phyloP scores from a whole-genome alignment of 1,139 yeast genomes.

The Pichia sp. region DNA sequence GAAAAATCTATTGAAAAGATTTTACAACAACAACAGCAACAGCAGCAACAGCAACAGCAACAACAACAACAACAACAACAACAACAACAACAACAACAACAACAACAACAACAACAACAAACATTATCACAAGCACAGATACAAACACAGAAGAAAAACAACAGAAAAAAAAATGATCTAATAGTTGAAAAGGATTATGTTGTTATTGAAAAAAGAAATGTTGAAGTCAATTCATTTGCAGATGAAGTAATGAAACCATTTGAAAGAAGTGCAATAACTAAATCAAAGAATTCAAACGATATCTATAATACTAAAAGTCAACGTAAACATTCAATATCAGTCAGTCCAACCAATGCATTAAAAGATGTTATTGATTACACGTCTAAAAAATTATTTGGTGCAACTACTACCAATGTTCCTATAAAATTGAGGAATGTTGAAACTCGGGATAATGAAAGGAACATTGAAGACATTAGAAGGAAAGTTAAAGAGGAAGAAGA shows the following conservation, averaged over 20 bases:
- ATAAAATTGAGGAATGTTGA: not conserved
- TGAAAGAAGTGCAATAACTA: conserved; percentile 1
- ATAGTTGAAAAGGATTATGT: conserved; percentile 71
- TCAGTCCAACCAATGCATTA: conserved; percentile 84
- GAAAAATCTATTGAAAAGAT: conserved; percentile 4
- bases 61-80: not conserved
- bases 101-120: not conserved
- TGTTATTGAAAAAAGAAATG: conserved; percentile 88
- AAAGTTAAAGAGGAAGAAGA: not conserved
- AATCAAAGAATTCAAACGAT: not conserved
- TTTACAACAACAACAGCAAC: conserved; percentile 1
- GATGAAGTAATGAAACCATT: conserved; percentile 64
- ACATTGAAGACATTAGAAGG: not conserved
- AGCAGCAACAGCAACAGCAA: not conserved
- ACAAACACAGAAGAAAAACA: not conserved
- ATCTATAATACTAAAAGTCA: not conserved
- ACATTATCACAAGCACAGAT: conserved; percentile 1
- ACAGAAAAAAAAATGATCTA: conserved; percentile 1
- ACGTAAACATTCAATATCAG: conserved; percentile 21
- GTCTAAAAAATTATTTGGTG: conserved; percentile 78
- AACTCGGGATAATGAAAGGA: not conserved
- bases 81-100: not conserved
- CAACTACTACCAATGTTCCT: conserved; percentile 4
- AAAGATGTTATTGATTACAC: conserved; percentile 85
- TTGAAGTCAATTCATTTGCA: conserved; percentile 91